A percentile compares a stretch with the other conserved stretches of the same genome.
These are phyloP conservation scores for Daldinia bambusicola DNA, from an alignment of 495 filamentous ascomycete genomes.

Conservation along the genomic window DNA sequence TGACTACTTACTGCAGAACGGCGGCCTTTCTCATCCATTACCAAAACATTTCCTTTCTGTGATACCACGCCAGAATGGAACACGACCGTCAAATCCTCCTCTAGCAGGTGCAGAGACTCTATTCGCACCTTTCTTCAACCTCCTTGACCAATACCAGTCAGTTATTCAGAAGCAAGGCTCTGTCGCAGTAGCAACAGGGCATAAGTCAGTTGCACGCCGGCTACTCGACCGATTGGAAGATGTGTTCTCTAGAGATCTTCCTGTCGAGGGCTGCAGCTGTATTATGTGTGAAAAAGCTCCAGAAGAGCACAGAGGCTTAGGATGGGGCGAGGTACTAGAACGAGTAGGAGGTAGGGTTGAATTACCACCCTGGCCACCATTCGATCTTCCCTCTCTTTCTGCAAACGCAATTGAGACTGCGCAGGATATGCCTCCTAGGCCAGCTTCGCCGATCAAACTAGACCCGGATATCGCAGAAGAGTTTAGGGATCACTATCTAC, in stretches of 20 bases:
- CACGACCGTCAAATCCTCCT: conserved; percentile 61
- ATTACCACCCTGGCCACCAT: conserved; percentile 87
- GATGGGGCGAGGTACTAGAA: conserved; percentile 97
- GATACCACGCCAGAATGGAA: conserved; percentile 60
- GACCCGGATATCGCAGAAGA: conserved; percentile 93
- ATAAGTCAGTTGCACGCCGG: conserved; percentile 90
- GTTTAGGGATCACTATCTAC: conserved; percentile 86
- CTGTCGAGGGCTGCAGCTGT: conserved; percentile 80
- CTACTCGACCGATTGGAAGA: conserved; percentile 92
- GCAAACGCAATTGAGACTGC: conserved; percentile 61
- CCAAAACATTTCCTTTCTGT: conserved; percentile 72
- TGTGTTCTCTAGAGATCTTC: conserved; percentile 91
- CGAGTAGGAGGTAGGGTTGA: conserved; percentile 87
- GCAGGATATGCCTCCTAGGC: conserved; percentile 56
- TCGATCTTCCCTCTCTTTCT: conserved; percentile 74
- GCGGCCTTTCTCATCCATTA: conserved; percentile 74
- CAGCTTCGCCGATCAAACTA: conserved; percentile 77
- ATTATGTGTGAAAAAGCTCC: conserved; percentile 74
- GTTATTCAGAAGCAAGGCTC: conserved; percentile 87
- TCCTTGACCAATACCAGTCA: conserved; percentile 84
- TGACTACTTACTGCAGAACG: conserved; percentile 89
- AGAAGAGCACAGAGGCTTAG: conserved; percentile 74
- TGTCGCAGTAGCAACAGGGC: conserved; percentile 94
- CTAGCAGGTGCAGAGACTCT: conserved; percentile 69
- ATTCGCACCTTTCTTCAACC: conserved; percentile 80